Conservation (phyloP, 2,329 filamentous ascomycete species). For the Juglanconis sp. region DNA sequence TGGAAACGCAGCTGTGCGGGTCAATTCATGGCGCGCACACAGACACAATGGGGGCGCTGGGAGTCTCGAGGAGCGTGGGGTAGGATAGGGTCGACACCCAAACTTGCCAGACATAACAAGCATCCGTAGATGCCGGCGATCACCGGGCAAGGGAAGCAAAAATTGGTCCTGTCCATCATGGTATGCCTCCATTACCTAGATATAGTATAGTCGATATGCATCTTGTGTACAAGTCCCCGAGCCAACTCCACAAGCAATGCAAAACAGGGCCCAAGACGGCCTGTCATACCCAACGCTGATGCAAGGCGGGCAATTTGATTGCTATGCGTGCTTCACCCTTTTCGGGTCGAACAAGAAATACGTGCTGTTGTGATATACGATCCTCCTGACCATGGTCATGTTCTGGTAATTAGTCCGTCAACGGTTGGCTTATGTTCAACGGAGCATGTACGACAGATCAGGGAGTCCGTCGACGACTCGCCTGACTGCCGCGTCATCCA, state of each 20-base stretch:
- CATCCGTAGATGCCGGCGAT: neutral
- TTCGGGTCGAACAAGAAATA: no score
- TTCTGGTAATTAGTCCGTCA: no score
- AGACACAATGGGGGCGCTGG: neutral
- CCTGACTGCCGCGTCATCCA: slow-evolving; percentile 18
- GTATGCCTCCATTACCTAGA: neutral
- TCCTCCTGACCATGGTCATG: no score
- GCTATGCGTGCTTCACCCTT: neutral
- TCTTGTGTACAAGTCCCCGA: neutral
- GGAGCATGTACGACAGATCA: slow-evolving; percentile 34
- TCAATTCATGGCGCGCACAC: neutral
- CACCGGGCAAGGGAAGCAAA: neutral
- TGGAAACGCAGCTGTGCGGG: neutral
- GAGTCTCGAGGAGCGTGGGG: no score
- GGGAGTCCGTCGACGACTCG: slow-evolving; percentile 27
- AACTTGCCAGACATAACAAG: no score
- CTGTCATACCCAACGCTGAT: neutral
- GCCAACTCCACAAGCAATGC: slow-evolving; percentile 15
- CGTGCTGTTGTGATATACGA: no score
- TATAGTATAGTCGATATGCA: neutral
- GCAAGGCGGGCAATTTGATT: neutral
- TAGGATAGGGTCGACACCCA: no score
- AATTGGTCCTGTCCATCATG: neutral
- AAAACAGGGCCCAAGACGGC: neutral
- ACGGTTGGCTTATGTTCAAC: slow-evolving; percentile 16